Evolutionary conservation across 208 protist genomes (phyloP).

Genomic region (Trypanosoma lewisi): DNA sequence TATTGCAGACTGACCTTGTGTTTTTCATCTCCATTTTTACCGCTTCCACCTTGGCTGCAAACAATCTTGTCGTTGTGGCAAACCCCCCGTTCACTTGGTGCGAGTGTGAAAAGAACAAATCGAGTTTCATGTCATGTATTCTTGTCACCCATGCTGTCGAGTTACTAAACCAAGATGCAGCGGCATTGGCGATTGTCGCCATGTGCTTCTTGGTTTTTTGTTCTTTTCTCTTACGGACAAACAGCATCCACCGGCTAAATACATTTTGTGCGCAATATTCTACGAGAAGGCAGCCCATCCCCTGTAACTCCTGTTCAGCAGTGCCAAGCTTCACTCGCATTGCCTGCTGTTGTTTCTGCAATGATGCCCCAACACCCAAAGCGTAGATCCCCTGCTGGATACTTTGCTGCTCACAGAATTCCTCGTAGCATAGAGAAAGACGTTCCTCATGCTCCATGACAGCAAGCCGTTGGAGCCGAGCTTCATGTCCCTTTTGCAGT

Average conservation of each 20-base stretch:
- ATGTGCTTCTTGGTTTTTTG: constrained; percentile 12
- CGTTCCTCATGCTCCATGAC: constrained; percentile 9
- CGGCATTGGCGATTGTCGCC: constrained; percentile 1
- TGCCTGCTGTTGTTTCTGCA: background rate
- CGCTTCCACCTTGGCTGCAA: background rate
- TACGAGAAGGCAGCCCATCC: constrained; percentile 30
- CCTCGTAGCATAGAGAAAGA: constrained; percentile 23
- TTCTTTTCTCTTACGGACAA: constrained; percentile 19
- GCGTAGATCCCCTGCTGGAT: constrained; percentile 8
- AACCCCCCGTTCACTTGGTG: background rate
- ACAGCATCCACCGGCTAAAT: constrained; percentile 34
- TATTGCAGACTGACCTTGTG: background rate
- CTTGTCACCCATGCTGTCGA: background rate
- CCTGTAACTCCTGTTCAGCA: constrained; percentile 6
- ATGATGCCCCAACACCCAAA: background rate
- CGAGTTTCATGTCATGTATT: background rate
- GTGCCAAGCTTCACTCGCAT: constrained; percentile 4
- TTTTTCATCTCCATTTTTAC: background rate
- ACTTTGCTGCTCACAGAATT: constrained; percentile 17
- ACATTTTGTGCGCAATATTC: constrained; percentile 48
- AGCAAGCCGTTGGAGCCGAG: background rate
- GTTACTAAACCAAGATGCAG: background rate
- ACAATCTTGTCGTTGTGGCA: background rate
- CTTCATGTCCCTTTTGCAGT: background rate
- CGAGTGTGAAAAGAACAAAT: background rate